Evolutionary conservation across 495 filamentous ascomycete species (phyloP).

Genomic region (Neurospora sp.): DNA sequence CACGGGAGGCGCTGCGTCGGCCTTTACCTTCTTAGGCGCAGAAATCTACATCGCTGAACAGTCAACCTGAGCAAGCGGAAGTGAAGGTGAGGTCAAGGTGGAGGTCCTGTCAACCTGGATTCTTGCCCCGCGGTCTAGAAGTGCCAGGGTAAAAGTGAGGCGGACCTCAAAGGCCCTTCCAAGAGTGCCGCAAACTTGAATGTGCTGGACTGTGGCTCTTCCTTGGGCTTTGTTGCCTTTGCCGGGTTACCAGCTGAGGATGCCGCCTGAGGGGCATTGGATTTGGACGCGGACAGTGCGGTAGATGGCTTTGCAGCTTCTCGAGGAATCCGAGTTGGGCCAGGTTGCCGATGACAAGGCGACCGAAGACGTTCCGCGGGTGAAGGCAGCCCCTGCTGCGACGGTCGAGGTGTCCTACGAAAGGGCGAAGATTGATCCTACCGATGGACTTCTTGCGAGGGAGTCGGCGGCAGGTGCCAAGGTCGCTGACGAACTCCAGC

Average conservation of each 20-base stretch:
- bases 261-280: not conserved
- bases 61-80: too few species aligned
- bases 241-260: constrained; percentile 1
- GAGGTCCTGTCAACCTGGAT: too few species aligned
- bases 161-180: constrained; percentile 26
- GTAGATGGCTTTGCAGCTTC: constrained; percentile 10
- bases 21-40: constrained; percentile 45
- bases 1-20: constrained; percentile 30
- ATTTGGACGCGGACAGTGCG: constrained; percentile 6
- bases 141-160: too few species aligned
- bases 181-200: constrained; percentile 36
- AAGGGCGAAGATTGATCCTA: too few species aligned
- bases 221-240: constrained; percentile 13
- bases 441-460: not conserved
- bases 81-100: too few species aligned
- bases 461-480: not conserved
- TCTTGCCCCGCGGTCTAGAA: too few species aligned
- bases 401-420: not conserved
- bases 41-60: constrained; percentile 32
- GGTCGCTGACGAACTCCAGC: not conserved
- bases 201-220: constrained; percentile 19
- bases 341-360: not conserved
- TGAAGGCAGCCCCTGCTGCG: not conserved
- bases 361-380: not conserved
- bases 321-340: not conserved